These are phyloP conservation scores for Phlebopus sp. DNA, from an alignment of 1,284 basidiomycete genomes.

Conservation along the genomic window DNA sequence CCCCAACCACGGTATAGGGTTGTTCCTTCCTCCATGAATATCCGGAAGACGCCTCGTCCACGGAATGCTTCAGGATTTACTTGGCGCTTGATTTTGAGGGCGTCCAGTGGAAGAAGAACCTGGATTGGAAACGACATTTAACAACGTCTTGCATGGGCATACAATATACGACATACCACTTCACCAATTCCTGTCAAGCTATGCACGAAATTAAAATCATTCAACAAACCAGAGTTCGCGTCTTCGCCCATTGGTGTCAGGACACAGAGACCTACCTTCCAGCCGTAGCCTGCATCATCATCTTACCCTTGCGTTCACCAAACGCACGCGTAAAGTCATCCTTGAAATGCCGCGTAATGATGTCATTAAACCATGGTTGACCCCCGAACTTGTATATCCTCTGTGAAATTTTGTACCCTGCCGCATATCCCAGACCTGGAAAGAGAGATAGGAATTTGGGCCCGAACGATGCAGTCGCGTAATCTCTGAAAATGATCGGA, in stretches of 20 bases:
- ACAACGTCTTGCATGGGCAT: constrained; percentile 1
- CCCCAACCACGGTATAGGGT: constrained; percentile 96
- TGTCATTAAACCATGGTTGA: constrained; percentile 96
- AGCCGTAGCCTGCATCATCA: constrained; percentile 94
- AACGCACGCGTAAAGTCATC: constrained; percentile 78
- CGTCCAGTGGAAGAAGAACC: constrained; percentile 93
- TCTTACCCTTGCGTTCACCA: constrained; percentile 94
- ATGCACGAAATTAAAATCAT: constrained; percentile 10
- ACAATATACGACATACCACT: constrained; percentile 62
- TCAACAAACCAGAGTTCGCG: neutral
- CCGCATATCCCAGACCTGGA: constrained; percentile 97
- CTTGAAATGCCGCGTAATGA: constrained; percentile 79
- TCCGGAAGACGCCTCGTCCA: constrained; percentile 85
- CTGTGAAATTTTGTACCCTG: constrained; percentile 94
- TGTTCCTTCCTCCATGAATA: constrained; percentile 90
- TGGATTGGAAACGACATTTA: constrained; percentile 24
- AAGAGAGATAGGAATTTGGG: constrained; percentile 88
- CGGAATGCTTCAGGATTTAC: constrained; percentile 96
- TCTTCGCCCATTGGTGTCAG: neutral
- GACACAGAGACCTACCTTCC: constrained; percentile 62
- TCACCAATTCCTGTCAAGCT: constrained; percentile 96
- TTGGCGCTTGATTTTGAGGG: constrained; percentile 97
- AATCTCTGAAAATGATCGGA: constrained; percentile 85
- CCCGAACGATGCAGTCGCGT: constrained; percentile 68
- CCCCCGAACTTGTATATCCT: constrained; percentile 98